These are phyloP conservation scores for Phyllosticta ampelicida DNA, from an alignment of 2,329 filamentous ascomycete species.

Conservation along the genomic window DNA sequence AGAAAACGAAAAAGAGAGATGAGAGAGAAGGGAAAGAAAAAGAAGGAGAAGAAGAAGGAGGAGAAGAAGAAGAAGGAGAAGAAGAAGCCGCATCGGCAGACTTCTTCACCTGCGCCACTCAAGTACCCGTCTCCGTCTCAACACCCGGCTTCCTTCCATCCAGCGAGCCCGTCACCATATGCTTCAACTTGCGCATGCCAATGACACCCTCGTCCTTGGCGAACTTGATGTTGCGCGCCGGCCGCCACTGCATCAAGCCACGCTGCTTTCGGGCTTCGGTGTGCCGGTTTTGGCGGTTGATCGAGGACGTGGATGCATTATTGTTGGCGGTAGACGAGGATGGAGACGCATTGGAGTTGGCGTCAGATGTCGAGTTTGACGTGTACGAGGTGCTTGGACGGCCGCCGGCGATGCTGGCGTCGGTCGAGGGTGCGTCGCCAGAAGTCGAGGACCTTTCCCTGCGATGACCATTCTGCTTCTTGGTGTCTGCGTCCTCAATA, in stretches of 20 bases:
- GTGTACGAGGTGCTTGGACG: conserved; percentile 19
- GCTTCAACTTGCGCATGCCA: conserved; percentile 63
- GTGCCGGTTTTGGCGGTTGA: conserved; percentile 57
- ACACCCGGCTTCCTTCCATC: conserved; percentile 77
- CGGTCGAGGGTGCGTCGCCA: conserved; percentile 15
- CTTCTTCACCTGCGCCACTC: neutral
- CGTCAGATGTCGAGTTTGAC: neutral
- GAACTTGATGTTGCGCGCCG: conserved; percentile 74
- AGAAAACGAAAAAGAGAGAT: neutral
- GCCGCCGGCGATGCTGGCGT: conserved; percentile 13
- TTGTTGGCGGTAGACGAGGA: conserved; percentile 11
- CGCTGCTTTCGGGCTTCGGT: conserved; percentile 72
- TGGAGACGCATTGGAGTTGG: neutral
- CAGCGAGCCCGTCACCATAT: conserved; percentile 59
- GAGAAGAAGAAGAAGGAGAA: neutral
- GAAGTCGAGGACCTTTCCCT: conserved; percentile 10
- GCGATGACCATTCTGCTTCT: conserved; percentile 16
- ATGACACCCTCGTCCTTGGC: conserved; percentile 80
- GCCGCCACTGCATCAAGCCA: conserved; percentile 91
- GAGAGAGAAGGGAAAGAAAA: neutral
- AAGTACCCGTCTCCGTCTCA: conserved; percentile 47
- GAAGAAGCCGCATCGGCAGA: no score
- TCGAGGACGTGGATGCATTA: conserved; percentile 40
- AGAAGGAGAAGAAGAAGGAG: neutral
- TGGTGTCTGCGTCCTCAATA: conserved; percentile 43